Evolutionary conservation across 202 grass and related monocot genomes (phyloP).

Genomic region (Elaeis oleifera): DNA sequence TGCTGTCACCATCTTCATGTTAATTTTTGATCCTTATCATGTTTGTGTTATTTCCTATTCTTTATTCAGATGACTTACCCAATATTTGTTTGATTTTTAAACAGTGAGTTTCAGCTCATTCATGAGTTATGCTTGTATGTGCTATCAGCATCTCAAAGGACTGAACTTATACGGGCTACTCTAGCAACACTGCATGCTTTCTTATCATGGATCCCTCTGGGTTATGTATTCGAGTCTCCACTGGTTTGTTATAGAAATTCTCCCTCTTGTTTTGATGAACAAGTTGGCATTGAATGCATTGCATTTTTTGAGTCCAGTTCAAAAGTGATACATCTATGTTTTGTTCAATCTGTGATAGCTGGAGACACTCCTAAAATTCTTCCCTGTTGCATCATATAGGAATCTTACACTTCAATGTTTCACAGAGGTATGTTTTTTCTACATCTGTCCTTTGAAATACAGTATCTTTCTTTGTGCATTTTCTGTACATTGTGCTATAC

Average conservation of each 20-base stretch:
- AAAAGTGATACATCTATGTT: conserved; percentile 15
- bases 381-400: conserved; percentile 72
- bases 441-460: too few relatives aligned
- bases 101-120: conserved; percentile 96
- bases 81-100: conserved; percentile 29
- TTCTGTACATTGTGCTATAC: too few relatives aligned
- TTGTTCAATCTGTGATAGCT: conserved; percentile 44
- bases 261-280: too few relatives aligned
- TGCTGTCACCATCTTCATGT: too few relatives aligned
- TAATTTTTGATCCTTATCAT: too few relatives aligned
- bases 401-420: conserved; percentile 99
- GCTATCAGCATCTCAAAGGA: conserved; percentile 84
- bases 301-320: too few relatives aligned
- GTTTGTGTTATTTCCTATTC: too few relatives aligned
- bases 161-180: conserved; percentile 87
- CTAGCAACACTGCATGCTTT: conserved; percentile 98
- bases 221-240: conserved; percentile 93
- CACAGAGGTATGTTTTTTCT: conserved; percentile 57
- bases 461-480: too few relatives aligned
- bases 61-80: neutral
- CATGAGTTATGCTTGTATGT: conserved; percentile 99
- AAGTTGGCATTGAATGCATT: too few relatives aligned
- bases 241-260: conserved; percentile 39
- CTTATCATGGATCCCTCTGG: conserved; percentile 96
- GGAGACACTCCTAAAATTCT: conserved; percentile 92